A percentile compares a stretch with the other conserved stretches of the same genome.
These are phyloP conservation scores for Daldinia childiae DNA, from an alignment of 495 filamentous ascomycete genomes.

Conservation along the genomic window DNA sequence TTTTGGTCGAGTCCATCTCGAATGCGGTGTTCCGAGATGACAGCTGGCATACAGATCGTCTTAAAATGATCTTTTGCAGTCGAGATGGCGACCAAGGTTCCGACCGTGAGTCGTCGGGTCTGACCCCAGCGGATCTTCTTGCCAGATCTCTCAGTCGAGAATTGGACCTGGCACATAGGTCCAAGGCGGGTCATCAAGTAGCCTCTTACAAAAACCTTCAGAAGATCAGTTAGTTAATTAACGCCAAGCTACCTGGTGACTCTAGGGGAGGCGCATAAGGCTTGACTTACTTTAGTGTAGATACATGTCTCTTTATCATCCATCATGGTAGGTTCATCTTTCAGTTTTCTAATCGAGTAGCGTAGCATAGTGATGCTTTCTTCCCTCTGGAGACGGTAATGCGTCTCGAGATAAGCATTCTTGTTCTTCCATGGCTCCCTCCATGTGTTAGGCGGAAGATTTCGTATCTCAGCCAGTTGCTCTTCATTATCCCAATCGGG, in stretches of 20 bases:
- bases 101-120: constrained; percentile 74
- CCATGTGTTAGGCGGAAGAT: constrained; percentile 51
- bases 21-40: constrained; percentile 75
- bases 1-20: constrained; percentile 64
- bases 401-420: constrained; percentile 65
- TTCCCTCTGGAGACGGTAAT: constrained; percentile 73
- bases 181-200: constrained; percentile 70
- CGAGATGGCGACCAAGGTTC: constrained; percentile 75
- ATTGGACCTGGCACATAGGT: constrained; percentile 72
- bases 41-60: constrained; percentile 72
- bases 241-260: background rate
- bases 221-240: constrained; percentile 11
- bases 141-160: constrained; percentile 71
- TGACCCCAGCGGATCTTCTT: constrained; percentile 81
- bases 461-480: constrained; percentile 47
- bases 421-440: constrained; percentile 55
- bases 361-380: constrained; percentile 69
- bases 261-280: background rate
- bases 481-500: constrained; percentile 44
- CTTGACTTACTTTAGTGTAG: constrained; percentile 73
- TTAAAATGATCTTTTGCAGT: constrained; percentile 70
- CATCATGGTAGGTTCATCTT: constrained; percentile 56
- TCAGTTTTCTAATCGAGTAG: constrained; percentile 62
- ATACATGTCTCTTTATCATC: constrained; percentile 68
- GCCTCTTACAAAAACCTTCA: constrained; percentile 71